Evolutionary conservation across 106 monocot genomes (phyloP).

Genomic region (Allium cepa): DNA sequence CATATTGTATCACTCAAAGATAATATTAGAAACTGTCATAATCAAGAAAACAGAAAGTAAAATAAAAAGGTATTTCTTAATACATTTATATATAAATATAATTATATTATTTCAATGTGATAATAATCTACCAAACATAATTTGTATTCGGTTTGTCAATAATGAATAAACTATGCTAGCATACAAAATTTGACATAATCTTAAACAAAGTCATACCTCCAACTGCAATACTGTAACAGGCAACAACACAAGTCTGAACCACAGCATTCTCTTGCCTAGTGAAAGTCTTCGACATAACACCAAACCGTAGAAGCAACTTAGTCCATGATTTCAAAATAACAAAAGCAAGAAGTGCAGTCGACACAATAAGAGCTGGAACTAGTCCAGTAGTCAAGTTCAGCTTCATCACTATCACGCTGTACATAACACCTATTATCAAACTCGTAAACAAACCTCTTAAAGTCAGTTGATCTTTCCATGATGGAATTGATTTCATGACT

Average conservation of each 20-base stretch:
- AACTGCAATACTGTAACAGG: slow-evolving; percentile 15
- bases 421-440: slow-evolving; percentile 12
- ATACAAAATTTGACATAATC: too few species aligned
- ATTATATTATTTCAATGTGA: too few species aligned
- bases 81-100: too few species aligned
- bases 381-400: slow-evolving; percentile 22
- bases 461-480: slow-evolving; percentile 21
- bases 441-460: slow-evolving; percentile 11
- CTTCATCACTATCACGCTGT: slow-evolving; percentile 22
- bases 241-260: slow-evolving; percentile 26
- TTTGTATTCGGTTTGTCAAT: too few species aligned
- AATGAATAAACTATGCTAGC: too few species aligned
- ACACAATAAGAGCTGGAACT: slow-evolving; percentile 23
- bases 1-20: too few species aligned
- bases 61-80: too few species aligned
- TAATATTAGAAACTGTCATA: too few species aligned
- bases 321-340: slow-evolving; percentile 18
- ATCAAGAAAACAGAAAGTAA: too few species aligned
- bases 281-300: slow-evolving; percentile 16
- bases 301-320: slow-evolving; percentile 1
- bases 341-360: slow-evolving; percentile 23
- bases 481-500: slow-evolving; percentile 6
- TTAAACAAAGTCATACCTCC: too few species aligned
- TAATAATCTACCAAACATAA: too few species aligned
- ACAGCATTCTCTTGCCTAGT: slow-evolving; percentile 30